Evolutionary conservation across 176 grass and related monocot species (phyloP).

Genomic region (Thinopyrum elongatum): DNA sequence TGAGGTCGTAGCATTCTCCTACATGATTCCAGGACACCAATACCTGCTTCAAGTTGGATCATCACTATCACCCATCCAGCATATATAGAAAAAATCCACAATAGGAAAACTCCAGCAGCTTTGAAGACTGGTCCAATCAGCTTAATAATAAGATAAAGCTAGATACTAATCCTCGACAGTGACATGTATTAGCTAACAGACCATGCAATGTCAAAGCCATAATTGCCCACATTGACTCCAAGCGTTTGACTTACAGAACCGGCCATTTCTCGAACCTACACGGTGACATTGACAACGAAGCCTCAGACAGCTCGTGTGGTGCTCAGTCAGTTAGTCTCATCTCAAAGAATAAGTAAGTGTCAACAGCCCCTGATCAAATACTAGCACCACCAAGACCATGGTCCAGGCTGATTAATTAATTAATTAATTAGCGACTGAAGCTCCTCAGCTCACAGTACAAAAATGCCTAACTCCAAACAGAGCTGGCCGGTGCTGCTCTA

Average conservation of each 20-base stretch:
- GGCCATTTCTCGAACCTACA: background rate
- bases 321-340: background rate
- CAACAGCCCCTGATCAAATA: background rate
- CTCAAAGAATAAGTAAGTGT: background rate
- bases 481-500: background rate
- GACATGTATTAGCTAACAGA: background rate
- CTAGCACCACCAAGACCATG: background rate
- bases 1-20: background rate
- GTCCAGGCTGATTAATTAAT: background rate
- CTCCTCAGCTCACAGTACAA: background rate
- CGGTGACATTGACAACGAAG: fast-evolving
- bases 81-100: background rate
- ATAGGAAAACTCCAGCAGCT: background rate
- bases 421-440: background rate
- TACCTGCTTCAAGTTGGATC: background rate
- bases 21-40: background rate
- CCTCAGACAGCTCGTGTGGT: background rate
- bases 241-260: background rate
- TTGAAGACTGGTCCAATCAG: background rate
- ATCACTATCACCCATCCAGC: background rate
- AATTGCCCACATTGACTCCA: background rate
- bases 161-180: background rate
- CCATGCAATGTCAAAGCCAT: background rate
- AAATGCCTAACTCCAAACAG: background rate
- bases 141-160: background rate